Conservation (phyloP, 441 rosid species). For the Bocquillonia castaneifolia region DNA sequence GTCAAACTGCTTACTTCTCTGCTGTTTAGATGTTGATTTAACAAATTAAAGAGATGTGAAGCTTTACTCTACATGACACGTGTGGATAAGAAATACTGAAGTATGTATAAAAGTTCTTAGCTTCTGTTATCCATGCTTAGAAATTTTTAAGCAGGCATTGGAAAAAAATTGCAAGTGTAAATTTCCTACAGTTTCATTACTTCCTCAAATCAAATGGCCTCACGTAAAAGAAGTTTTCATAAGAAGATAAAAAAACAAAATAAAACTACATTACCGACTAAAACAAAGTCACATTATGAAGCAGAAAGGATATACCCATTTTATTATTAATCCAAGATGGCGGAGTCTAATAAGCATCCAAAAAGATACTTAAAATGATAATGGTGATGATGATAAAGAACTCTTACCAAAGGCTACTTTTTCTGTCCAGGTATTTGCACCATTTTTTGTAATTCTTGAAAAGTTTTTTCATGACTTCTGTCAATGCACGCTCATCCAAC, state of each 20-base stretch:
- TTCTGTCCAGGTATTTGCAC: conserved; percentile 94
- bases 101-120: neutral
- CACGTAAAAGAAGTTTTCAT: too few species aligned
- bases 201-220: neutral
- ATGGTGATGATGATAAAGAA: neutral
- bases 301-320: neutral
- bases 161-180: neutral
- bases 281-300: neutral
- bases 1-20: neutral
- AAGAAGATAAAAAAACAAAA: too few species aligned
- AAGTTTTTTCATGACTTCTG: conserved; percentile 94
- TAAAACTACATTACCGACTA: neutral
- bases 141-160: neutral
- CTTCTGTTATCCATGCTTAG: neutral
- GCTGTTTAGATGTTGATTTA: neutral
- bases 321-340: neutral
- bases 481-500: conserved; percentile 96
- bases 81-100: neutral
- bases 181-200: neutral
- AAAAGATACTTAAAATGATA: neutral
- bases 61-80: neutral
- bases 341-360: neutral
- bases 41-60: neutral
- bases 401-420: conserved; percentile 92
- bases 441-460: conserved; percentile 96